Evolutionary conservation across 2,329 filamentous ascomycete genomes (phyloP), one percentile per base, ranked within the genome.

Genomic region (Trematosphaeria pertusa): DNA sequence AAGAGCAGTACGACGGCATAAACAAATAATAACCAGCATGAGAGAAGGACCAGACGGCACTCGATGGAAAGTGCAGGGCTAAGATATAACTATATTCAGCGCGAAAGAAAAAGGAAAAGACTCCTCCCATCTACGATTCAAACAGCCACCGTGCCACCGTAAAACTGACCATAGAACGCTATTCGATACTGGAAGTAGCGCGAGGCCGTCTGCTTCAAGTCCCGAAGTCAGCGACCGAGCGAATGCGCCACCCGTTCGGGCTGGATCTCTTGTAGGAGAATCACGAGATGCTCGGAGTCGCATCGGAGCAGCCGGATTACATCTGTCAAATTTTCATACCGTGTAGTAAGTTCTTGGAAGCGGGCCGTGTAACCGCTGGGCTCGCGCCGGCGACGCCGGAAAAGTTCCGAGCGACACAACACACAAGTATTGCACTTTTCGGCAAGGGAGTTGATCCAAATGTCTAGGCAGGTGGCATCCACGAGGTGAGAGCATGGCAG

Each of bases 381-480:
- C 72, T 18, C 30, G 15, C 26, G 26, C 3, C 15, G 31, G 4
- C 31, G 24, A 14, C 40, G 12, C 11, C 12, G 7, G 22, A 43
- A 43, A 3, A 43, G 17, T 7, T 26, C 40, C 4, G 5, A 4
- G 4, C 40, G 31, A 28, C 40, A 43, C 6, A 35, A 9, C n/a
- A 30, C 19, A 30, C 40, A 36, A 18, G 42, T 37, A 22, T 44
- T 44, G 34, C 41, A 37, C 20, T 17, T 12, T 9, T 30, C 41
- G 10, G 41, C 34, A 11, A 37, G 4, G 3, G 41, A 37, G 20
- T 44, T 31, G 17, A 45, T 22, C 42, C 42, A 45, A 4, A 3
- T 33, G 12, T 24, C 14, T 7, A 45, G 35, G 28, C 35, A 45
- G 2, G 9, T 32, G 3, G 17, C 18, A 31, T 37, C 12, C 17